A percentile compares a stretch with the other conserved stretches of the same genome.
phyloP scores from a whole-genome alignment of 805 yeast genomes.

The Pichia sporocuriosa region DNA sequence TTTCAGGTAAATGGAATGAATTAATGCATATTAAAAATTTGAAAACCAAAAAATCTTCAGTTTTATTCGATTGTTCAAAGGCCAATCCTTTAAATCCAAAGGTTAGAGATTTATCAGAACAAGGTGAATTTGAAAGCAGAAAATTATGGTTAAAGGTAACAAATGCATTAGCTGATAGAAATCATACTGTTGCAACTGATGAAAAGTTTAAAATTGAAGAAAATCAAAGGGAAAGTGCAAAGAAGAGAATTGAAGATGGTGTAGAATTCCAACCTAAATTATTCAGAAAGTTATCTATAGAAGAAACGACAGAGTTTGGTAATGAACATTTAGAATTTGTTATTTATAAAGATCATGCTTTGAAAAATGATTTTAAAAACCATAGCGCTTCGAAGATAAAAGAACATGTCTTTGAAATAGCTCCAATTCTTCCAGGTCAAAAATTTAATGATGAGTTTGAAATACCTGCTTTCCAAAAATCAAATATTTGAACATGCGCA shows the following conservation, averaged over 20 bases:
- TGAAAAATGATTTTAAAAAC: constrained; percentile 30
- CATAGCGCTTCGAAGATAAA: constrained; percentile 43
- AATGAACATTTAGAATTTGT: constrained; percentile 53
- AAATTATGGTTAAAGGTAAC: constrained; percentile 78
- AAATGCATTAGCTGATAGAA: constrained; percentile 68
- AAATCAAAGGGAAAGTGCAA: constrained; percentile 70
- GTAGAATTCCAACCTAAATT: constrained; percentile 75
- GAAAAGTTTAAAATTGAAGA: constrained; percentile 86
- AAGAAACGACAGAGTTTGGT: constrained; percentile 24
- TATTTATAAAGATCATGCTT: constrained; percentile 44
- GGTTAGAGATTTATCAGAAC: constrained; percentile 74
- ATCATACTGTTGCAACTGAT: constrained; percentile 80
- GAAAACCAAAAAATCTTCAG: constrained; percentile 33
- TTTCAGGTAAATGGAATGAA: constrained; percentile 93
- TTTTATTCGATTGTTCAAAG: constrained; percentile 55
- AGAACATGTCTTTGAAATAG: constrained; percentile 52
- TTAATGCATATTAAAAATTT: constrained; percentile 60
- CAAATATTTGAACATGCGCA: too few relatives aligned
- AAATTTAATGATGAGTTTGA: constrained; percentile 54
- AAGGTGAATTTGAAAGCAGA: constrained; percentile 75
- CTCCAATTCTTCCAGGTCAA: constrained; percentile 84
- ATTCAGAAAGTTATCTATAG: constrained; percentile 45
- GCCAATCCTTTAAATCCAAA: constrained; percentile 52
- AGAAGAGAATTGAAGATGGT: constrained; percentile 69
- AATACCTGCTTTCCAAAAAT: constrained; percentile 60